phyloP scores from a whole-genome alignment of 1,139 yeast species.

The Diutina pseudorugosa region DNA sequence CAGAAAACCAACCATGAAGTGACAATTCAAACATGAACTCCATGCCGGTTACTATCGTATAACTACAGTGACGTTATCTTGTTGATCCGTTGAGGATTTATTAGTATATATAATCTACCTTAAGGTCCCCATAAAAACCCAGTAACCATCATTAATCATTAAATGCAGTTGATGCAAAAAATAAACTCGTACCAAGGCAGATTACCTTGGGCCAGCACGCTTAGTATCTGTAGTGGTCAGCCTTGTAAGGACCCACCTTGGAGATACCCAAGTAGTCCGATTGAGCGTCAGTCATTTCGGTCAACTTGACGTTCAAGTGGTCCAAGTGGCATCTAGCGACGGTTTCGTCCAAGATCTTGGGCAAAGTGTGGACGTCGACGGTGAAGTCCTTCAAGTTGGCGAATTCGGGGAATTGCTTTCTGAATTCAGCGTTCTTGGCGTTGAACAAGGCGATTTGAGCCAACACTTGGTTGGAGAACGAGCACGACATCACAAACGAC shows the following conservation, averaged over 20 bases:
- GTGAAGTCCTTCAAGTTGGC: constrained; percentile 86
- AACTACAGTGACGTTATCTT: background rate
- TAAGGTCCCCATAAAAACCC: constrained; percentile 3
- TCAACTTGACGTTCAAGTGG: constrained; percentile 87
- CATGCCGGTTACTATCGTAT: no score
- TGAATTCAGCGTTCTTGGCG: constrained; percentile 73
- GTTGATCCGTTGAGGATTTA: constrained; percentile 4
- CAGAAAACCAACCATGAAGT: no score
- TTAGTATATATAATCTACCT: constrained; percentile 4
- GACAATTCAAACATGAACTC: no score
- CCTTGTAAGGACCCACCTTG: constrained; percentile 93
- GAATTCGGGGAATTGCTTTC: constrained; percentile 76
- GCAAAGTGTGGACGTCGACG: constrained; percentile 91
- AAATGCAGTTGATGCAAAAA: constrained; percentile 41
- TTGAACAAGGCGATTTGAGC: constrained; percentile 99
- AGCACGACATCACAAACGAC: constrained; percentile 98
- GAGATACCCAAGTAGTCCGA: constrained; percentile 94
- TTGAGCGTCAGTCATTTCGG: constrained; percentile 69
- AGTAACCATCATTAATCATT: constrained; percentile 13
- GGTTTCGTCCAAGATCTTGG: constrained; percentile 97
- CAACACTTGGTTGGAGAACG: constrained; percentile 98
- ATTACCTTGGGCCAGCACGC: constrained; percentile 6
- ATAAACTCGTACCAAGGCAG: constrained; percentile 12
- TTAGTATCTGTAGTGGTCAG: constrained; percentile 97
- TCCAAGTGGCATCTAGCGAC: constrained; percentile 96